These are phyloP conservation scores for Colletotrichum agaves DNA, from an alignment of 2,329 filamentous ascomycete species.

Conservation along the genomic window DNA sequence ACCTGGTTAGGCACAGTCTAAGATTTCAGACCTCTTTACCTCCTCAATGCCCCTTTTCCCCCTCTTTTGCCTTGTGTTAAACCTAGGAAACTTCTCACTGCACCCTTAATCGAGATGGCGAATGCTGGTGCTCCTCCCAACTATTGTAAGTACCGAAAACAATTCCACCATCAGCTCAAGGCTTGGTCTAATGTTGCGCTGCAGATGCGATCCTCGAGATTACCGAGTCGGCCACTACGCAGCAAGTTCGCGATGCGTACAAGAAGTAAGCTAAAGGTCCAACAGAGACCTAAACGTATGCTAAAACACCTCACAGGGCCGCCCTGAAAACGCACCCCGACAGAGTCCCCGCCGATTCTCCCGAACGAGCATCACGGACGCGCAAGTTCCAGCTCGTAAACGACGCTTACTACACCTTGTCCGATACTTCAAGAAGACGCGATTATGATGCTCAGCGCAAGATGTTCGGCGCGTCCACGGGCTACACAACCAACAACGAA, in stretches of 20 bases:
- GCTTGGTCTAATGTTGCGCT: slow-evolving; percentile 37
- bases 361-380: slow-evolving; percentile 83
- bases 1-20: slow-evolving; percentile 4
- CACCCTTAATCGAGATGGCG: slow-evolving; percentile 24
- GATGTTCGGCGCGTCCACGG: slow-evolving; percentile 62
- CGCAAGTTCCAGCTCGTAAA: slow-evolving; percentile 92
- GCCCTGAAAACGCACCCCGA: slow-evolving; percentile 95
- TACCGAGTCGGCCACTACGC: slow-evolving; percentile 76
- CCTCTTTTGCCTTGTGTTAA: not conserved
- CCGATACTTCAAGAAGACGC: slow-evolving; percentile 77
- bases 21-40: slow-evolving; percentile 1
- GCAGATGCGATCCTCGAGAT: slow-evolving; percentile 81
- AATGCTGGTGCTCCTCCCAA: slow-evolving; percentile 59
- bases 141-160: slow-evolving; percentile 61
- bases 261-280: slow-evolving; percentile 72
- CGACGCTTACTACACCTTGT: slow-evolving; percentile 93
- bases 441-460: slow-evolving; percentile 84
- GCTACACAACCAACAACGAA: slow-evolving; percentile 42
- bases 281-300: not conserved
- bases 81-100: not conserved
- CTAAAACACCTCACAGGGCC: slow-evolving; percentile 63
- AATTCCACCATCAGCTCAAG: slow-evolving; percentile 10
- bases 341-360: slow-evolving; percentile 84
- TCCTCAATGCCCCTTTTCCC: not conserved
- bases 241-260: slow-evolving; percentile 93